Base-by-base conservation (phyloP, 495 filamentous ascomycete species). In the Aspergillus asperescens region DNA sequence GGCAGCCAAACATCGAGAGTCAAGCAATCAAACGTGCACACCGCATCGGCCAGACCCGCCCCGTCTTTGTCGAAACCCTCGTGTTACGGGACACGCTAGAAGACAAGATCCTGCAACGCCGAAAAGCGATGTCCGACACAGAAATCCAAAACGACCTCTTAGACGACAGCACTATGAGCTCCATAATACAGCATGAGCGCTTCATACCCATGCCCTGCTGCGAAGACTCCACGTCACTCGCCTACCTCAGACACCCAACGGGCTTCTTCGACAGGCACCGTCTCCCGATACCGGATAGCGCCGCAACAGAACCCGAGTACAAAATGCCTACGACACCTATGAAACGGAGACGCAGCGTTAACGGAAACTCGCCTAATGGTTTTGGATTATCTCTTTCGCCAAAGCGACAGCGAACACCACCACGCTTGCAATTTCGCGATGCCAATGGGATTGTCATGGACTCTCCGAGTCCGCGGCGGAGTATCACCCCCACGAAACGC, bases 21-120 rank as follows among this genome's bases (percentile, higher is more conserved):
- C 92, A 97, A 64, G 92, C 92, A 3, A 87, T 96, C 56, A 95
- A 92, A 57, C 85, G 92, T 59, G 89, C 88, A 0, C 86, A 95
- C 55, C 77, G 92, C 23, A 95, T 97, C 55, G 88, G 89, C 2
- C 92, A 96, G 62, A 81, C 80, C 8, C 80, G 78, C 49, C 81
- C 85, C 0, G 93, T 96, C 0, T 82, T 80, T 7, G 92, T 95
- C 7, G 89, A 96, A 67, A 97, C 90, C 0, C 75, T 97, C 1
- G 87, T 92, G 0, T 64, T 93, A n/a, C 74, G 79, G 38, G 85
- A 81, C 32, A 95, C 88, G 4, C 76, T 96, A 2, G 92, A 97
- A 57, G 90, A 96, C 63, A 80, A 82, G 18, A 93, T 97, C 67
- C 72, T 93, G 0, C 70, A 82, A 32, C 79, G 90, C 5, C 68